Conservation (phyloP, 2,329 filamentous ascomycete species). For the Fusarium illudens region DNA sequence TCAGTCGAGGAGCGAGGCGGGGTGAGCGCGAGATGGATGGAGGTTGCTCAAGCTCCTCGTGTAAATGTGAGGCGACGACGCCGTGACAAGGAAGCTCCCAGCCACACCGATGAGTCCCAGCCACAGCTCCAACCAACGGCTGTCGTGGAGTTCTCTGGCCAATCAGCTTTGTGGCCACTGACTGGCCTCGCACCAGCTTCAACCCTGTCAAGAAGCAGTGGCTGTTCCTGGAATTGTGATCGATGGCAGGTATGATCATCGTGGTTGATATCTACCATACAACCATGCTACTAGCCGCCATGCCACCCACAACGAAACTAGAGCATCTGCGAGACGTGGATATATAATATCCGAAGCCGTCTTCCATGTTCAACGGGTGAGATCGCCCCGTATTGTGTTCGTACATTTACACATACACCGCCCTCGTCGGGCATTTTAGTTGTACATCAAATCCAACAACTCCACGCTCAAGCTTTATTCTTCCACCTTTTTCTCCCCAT, state of each 20-base stretch:
- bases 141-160: not conserved
- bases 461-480: constrained; percentile 7
- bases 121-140: constrained; percentile 15
- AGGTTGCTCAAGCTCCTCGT: constrained; percentile 21
- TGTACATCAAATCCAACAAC: constrained; percentile 15
- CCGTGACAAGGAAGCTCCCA: constrained; percentile 14
- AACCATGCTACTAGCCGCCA: not conserved
- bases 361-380: not conserved
- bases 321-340: not conserved
- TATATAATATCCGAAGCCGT: not conserved
- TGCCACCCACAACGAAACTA: too few relatives aligned
- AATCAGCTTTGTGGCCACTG: not conserved
- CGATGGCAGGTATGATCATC: not conserved
- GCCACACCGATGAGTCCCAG: constrained; percentile 17
- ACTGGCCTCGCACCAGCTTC: not conserved
- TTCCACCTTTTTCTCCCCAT: constrained; percentile 29
- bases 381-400: constrained; percentile 29
- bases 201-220: not conserved
- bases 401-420: constrained; percentile 42
- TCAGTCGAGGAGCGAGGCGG: constrained; percentile 16
- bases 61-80: constrained; percentile 1
- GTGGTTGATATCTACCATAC: not conserved
- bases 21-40: constrained; percentile 17
- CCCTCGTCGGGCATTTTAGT: constrained; percentile 20
- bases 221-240: not conserved